Percentiles rank a stretch among this genome's conserved stretches.
Conservation (phyloP, 805 yeast species). For the Starmerella khaoyaiensis region DNA sequence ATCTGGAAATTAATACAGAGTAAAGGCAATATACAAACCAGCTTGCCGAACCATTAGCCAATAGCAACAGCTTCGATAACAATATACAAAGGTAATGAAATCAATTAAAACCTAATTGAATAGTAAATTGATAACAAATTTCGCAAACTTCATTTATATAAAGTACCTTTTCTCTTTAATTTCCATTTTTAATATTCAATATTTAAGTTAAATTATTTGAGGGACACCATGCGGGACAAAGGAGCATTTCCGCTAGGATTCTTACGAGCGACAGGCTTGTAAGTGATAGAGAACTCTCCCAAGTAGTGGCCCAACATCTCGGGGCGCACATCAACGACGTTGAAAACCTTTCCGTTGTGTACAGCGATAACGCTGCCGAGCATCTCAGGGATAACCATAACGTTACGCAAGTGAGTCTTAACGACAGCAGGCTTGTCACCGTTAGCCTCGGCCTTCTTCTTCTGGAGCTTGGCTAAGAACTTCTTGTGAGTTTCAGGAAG, state of each 20-base stretch:
- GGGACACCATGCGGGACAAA: slow-evolving; percentile 24
- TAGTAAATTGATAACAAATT: not conserved
- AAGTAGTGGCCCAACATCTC: slow-evolving; percentile 99
- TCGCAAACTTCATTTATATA: too few relatives aligned
- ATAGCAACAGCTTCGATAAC: too few relatives aligned
- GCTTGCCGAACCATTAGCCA: too few relatives aligned
- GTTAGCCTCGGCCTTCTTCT: slow-evolving; percentile 67
- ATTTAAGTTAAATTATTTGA: slow-evolving; percentile 20
- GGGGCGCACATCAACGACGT: slow-evolving; percentile 96
- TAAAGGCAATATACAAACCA: too few relatives aligned
- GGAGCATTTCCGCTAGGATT: slow-evolving; percentile 28
- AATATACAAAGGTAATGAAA: too few relatives aligned
- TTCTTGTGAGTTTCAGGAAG: slow-evolving; percentile 89
- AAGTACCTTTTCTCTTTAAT: not conserved
- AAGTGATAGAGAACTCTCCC: slow-evolving; percentile 99
- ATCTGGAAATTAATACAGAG: too few relatives aligned
- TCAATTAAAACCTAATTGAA: not conserved
- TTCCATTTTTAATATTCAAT: slow-evolving; percentile 1
- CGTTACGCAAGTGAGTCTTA: slow-evolving; percentile 99
- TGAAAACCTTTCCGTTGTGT: slow-evolving; percentile 99
- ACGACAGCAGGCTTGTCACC: slow-evolving; percentile 91
- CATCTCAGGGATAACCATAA: slow-evolving; percentile 99
- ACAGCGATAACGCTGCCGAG: slow-evolving; percentile 97
- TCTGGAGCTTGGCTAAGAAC: slow-evolving; percentile 93
- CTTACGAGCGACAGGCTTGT: slow-evolving; percentile 99